These are phyloP conservation scores for Boletellus ananas DNA, from an alignment of 768 basidiomycete species.

Conservation along the genomic window DNA sequence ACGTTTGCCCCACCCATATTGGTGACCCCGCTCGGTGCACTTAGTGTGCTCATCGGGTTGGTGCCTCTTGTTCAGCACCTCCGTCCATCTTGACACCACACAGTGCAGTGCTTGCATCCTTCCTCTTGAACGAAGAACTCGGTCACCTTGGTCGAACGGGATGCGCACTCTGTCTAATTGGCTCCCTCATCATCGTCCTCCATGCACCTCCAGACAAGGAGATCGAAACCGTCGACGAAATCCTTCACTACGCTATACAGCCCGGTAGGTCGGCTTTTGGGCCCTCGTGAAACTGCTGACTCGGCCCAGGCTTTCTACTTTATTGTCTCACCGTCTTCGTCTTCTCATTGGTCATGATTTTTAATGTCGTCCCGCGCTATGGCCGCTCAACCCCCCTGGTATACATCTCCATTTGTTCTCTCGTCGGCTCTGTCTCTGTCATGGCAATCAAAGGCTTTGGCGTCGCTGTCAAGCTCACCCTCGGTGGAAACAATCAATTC, in stretches of 20 bases:
- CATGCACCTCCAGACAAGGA: conserved; percentile 97
- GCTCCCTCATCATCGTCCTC: conserved; percentile 90
- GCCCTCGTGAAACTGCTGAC: conserved; percentile 6
- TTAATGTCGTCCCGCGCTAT: conserved; percentile 75
- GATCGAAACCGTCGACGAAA: conserved; percentile 89
- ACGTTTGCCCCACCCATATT: conserved; percentile 97
- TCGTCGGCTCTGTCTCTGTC: conserved; percentile 94
- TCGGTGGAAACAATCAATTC: conserved; percentile 93
- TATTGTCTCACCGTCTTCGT: conserved; percentile 86
- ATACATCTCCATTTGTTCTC: conserved; percentile 94
- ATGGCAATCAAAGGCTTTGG: conserved; percentile 99
- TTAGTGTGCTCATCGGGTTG: conserved; percentile 95
- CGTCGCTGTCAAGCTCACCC: conserved; percentile 90
- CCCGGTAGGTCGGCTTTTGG: conserved; percentile 56
- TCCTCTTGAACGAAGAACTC: conserved; percentile 88
- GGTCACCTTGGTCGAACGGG: conserved; percentile 90
- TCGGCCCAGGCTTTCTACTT: conserved; percentile 73
- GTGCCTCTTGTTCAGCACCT: conserved; percentile 22
- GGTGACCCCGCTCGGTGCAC: conserved; percentile 96
- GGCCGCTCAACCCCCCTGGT: conserved; percentile 87
- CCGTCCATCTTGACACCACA: conserved; percentile 9
- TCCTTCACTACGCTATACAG: conserved; percentile 87
- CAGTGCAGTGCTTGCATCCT: conserved; percentile 91
- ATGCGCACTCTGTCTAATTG: conserved; percentile 78
- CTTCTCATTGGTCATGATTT: conserved; percentile 84